Base-by-base conservation (phyloP, 257 asterid species). In the Solanum chilense region DNA sequence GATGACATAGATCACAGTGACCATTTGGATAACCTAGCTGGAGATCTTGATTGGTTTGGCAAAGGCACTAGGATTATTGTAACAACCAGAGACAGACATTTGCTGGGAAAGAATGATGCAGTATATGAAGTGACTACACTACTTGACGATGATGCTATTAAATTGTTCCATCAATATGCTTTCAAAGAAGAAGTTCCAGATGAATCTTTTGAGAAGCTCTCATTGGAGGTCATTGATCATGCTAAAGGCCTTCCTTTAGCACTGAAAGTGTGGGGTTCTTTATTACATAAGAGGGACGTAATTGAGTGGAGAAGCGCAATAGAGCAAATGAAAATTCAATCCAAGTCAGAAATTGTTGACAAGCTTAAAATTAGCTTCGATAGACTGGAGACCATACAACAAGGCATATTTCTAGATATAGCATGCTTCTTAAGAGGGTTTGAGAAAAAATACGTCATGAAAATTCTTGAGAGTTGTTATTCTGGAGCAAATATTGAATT, bases 391-490 rank as follows among this genome's bases (percentile, higher is more conserved):
- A 18, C 64, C n/a, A 3, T 18, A 56, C n/a, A 56, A 56, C n/a
- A 56, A 18, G 64, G 7, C n/a, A 56, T 56, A 18, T 56, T 56
- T 1, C 64, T 56, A 56, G 64, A 56, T 56, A 56, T 56, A 56
- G 64, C 64, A 56, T 56, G 64, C n/a, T 56, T 56, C 64, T 56
- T 56, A 0, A 12, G n/a, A 56, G n/a, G 64, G n/a, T 1, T 0
- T 6, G 1, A 18, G 7, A 7, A 18, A 7, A 1, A 56, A 2
- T 0, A 18, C 0, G 2, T 49, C 60, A 49, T 49, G 0, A 0
- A 15, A 49, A 15, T 49, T 49, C 60, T 49, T 15, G 23, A 49
- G 60, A 49, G 9, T 6, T 49, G 60, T 49, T 49, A 49, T 49
- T 49, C 21, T 5, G 60, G 60, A 49, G 9, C 60, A 49, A 49